Evolutionary conservation across 1,284 basidiomycete species (phyloP), one percentile per base, ranked within the genome.

Genomic region (Malassezia nana): DNA sequence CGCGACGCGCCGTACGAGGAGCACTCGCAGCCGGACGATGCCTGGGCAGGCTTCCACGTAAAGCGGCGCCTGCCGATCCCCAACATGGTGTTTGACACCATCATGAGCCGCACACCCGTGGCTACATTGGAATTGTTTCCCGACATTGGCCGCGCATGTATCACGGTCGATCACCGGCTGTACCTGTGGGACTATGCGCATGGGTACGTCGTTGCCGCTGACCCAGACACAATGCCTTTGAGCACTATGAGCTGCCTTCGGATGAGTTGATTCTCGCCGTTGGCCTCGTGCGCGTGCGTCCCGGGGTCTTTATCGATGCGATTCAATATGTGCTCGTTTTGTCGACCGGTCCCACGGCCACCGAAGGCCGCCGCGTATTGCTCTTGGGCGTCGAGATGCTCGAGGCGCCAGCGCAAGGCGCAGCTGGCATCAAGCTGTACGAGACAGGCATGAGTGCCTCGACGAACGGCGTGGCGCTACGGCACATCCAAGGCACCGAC

Each of bases 161-260:
- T 96, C 64, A 85, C 88, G 9, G 85, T 96, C 59, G 89, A 95
- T 77, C 85, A 92, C 75, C 87, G 88, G 66, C 79, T 99, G 35
- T 89, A 94, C 69, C 78, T 99, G 25, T 98, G 94, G 94, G 89
- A 96, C 75, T 99, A 96, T 75, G 78, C 84, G 46, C 87, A 94
- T 68, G 87, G 87, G 84, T 89, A 66, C 58, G 83, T 79, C 29
- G 15, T 28, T 7, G 3, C n/a, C 13, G 18, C 62, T 29, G 46
- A 43, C 30, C 38, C 49, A 58, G 29, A 63, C 87, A 86, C 18
- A 82, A 86, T 74, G 86, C 88, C 70, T 83, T 90, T 64, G 84
- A 82, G 65, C 87, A 89, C 22, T 94, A 88, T 72, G 83, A 87
- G 55, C 88, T 94, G 72, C 86, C 92, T 67, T 82, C 85, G n/a